Conservation (phyloP, 2,329 filamentous ascomycete genomes). For the Penicillium sp. region DNA sequence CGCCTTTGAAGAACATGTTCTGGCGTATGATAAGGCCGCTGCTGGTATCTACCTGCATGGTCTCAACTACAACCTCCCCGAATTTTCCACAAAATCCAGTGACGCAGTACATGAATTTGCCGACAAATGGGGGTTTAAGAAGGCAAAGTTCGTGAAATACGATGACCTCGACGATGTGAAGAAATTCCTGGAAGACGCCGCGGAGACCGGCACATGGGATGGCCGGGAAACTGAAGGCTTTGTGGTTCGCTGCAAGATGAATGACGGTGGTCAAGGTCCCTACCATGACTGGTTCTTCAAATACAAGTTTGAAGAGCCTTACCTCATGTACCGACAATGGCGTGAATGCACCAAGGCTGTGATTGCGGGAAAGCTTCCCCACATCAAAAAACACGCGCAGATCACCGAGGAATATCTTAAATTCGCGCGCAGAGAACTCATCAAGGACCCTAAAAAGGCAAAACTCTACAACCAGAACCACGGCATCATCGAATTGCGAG, state of each 20-base stretch:
- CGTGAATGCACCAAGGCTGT: constrained; percentile 92
- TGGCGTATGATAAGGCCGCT: constrained; percentile 78
- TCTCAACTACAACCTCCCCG: constrained; percentile 90
- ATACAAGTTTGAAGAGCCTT: constrained; percentile 99
- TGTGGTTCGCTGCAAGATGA: constrained; percentile 83
- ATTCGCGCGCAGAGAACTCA: constrained; percentile 75
- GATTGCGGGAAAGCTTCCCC: constrained; percentile 72
- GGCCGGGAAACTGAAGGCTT: constrained; percentile 96
- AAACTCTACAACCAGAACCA: constrained; percentile 82
- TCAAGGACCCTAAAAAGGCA: constrained; percentile 65
- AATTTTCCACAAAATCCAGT: constrained; percentile 85
- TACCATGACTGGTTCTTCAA: constrained; percentile 99
- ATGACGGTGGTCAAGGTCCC: constrained; percentile 47
- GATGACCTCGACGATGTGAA: constrained; percentile 73
- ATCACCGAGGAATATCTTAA: constrained; percentile 90
- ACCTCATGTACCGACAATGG: constrained; percentile 98
- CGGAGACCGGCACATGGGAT: constrained; percentile 84
- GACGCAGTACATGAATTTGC: constrained; percentile 85
- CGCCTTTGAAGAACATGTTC: constrained; percentile 92
- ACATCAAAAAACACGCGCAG: constrained; percentile 78
- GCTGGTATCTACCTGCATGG: constrained; percentile 94
- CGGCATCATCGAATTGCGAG: constrained; percentile 86
- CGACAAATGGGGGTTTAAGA: constrained; percentile 88
- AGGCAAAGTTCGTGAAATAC: constrained; percentile 77
- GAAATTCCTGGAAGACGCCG: constrained; percentile 77